A percentile compares a stretch with the other conserved stretches of the same genome.
These are phyloP conservation scores for Trichoderma harzianum DNA, from an alignment of 2,329 filamentous ascomycete genomes.

Conservation along the genomic window DNA sequence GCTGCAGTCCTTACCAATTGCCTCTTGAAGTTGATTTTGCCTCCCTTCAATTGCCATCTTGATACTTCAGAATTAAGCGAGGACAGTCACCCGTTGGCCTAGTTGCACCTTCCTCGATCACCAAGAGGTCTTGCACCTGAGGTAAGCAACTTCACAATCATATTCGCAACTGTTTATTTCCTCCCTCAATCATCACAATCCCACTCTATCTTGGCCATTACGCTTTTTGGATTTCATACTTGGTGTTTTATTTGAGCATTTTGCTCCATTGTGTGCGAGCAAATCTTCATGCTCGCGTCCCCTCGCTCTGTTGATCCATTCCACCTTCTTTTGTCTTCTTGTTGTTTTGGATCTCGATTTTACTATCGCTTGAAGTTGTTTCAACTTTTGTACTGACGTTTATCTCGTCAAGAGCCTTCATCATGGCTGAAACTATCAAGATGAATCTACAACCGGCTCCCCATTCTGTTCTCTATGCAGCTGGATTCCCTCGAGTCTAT, in stretches of 20 bases:
- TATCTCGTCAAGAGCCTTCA: not conserved
- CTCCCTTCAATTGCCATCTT: not conserved
- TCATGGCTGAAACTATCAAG: constrained; percentile 19
- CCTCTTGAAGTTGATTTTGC: not conserved
- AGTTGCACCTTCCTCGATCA: not conserved
- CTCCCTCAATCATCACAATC: not conserved
- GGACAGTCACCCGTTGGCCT: not conserved
- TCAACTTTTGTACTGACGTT: not conserved
- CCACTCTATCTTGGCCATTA: not conserved
- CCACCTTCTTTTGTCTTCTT: not conserved
- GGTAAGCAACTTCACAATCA: not conserved
- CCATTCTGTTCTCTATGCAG: constrained; percentile 20
- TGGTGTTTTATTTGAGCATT: not conserved
- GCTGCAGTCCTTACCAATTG: not conserved
- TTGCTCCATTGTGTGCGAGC: not conserved
- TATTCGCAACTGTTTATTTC: not conserved
- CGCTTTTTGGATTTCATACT: not conserved
- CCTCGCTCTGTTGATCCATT: not conserved
- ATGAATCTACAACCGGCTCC: constrained; percentile 15
- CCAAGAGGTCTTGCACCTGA: not conserved
- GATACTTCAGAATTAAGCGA: not conserved
- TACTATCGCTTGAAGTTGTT: not conserved
- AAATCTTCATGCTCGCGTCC: not conserved
- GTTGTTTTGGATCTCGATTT: not conserved
- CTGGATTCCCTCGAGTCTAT: constrained; percentile 23